Evolutionary conservation across 2,329 filamentous ascomycete genomes (phyloP), one percentile per base, ranked within the genome.

Genomic region (Aspergillus sp.): DNA sequence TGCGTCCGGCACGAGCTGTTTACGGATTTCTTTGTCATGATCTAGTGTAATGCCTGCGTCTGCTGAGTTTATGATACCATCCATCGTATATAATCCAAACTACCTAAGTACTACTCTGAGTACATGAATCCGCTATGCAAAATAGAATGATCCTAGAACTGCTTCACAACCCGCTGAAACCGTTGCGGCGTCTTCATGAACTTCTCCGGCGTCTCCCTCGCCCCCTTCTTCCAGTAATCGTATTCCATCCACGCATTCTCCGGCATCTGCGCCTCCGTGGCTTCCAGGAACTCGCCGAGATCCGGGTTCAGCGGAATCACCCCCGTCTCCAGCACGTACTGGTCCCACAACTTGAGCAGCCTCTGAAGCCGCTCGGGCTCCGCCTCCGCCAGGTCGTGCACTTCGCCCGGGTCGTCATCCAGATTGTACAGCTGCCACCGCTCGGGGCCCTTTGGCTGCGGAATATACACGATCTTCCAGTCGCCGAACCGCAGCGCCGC

Each of bases 211-310:
- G 67, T 59, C 28, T 72, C 66, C 13, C 68, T 55, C 3, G 68
- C 69, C 0, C 69, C 69, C 3, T 64, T 59, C 38, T 71, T 69
- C 74, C 74, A 79, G 42, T 78, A 78, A 52, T 78, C 72, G 50
- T 75, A 77, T 55, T 78, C 74, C 57, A 78, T 77, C 74, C 73
- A 78, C 5, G 68, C 72, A 47, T 78, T 74, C 51, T 79, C 73
- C 1, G 69, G 70, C 74, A 78, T 78, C 61, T 78, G 74, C 37
- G 69, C 73, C 52, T 79, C 74, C 44, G 71, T 75, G 0, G 72
- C 74, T 35, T 71, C 71, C 32, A 79, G 58, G 58, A 70, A 78
- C 2, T 68, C 57, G 0, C 74, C 74, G 26, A 78, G 51, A 39
- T 72, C 74, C 2, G 72, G 74, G 31, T 69, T 70, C 25, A 78